phyloP scores from a whole-genome alignment of 2,329 filamentous ascomycete species.

The Fusarium coicis region DNA sequence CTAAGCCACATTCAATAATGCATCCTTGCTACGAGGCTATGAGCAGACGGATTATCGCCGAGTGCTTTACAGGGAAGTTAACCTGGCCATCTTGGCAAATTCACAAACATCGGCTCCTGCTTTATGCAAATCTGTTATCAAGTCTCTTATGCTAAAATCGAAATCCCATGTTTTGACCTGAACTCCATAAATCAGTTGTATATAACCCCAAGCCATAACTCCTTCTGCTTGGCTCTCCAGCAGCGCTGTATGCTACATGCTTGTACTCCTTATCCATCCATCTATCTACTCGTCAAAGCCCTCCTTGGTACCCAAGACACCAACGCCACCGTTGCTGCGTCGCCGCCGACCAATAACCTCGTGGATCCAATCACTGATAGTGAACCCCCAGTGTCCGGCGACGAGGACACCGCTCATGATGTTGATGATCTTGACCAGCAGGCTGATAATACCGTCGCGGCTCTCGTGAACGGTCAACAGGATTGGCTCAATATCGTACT shows the following conservation, averaged over 20 bases:
- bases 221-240: constrained; percentile 28
- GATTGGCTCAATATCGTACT: constrained; percentile 98
- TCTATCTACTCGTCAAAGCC: constrained; percentile 46
- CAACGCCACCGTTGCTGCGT: constrained; percentile 57
- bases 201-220: constrained; percentile 28
- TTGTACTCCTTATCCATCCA: not conserved
- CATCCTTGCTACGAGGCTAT: not conserved
- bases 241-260: constrained; percentile 18
- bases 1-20: not conserved
- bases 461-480: constrained; percentile 86
- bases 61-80: not conserved
- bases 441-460: constrained; percentile 76
- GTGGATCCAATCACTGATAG: constrained; percentile 79
- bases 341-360: constrained; percentile 64
- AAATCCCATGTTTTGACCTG: constrained; percentile 37
- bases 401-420: constrained; percentile 91
- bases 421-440: constrained; percentile 88
- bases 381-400: constrained; percentile 92
- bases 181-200: constrained; percentile 38
- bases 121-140: not conserved
- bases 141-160: constrained; percentile 16
- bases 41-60: not conserved
- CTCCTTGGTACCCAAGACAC: constrained; percentile 62
- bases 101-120: not conserved
- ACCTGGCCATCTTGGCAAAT: not conserved